phyloP scores from a whole-genome alignment of 805 yeast genomes.

The Pichia membranifaciens region DNA sequence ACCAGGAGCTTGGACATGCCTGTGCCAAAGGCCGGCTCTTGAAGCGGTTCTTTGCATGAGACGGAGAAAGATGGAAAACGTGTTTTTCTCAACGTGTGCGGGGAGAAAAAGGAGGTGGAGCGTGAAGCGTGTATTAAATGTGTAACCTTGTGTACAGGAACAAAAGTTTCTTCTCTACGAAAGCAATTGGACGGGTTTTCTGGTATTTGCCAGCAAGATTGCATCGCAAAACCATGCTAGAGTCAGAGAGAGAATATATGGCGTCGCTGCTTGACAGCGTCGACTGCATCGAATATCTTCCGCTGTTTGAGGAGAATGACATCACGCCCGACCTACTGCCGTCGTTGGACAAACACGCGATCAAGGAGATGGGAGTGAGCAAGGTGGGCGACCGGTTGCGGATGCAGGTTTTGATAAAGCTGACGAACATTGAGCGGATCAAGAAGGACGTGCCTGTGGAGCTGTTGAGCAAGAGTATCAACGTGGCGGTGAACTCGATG shows the following conservation, averaged over 20 bases:
- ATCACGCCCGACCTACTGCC: constrained; percentile 51
- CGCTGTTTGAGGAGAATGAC: constrained; percentile 38
- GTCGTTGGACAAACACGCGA: constrained; percentile 56
- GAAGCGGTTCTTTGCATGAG: constrained; percentile 6
- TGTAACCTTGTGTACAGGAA: too few species aligned
- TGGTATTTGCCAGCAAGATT: too few species aligned
- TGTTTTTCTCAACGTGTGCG: not conserved
- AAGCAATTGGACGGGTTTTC: too few species aligned
- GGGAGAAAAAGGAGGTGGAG: not conserved
- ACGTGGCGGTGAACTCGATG: constrained; percentile 7
- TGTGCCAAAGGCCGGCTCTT: constrained; percentile 3
- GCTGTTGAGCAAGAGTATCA: constrained; percentile 19
- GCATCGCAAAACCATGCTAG: constrained; percentile 2
- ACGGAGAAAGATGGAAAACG: too few species aligned
- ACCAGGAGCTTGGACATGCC: constrained; percentile 1
- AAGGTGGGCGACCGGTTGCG: constrained; percentile 81
- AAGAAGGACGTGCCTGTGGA: constrained; percentile 17
- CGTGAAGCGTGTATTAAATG: too few species aligned
- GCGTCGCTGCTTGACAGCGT: constrained; percentile 15
- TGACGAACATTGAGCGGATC: constrained; percentile 34
- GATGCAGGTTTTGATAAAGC: constrained; percentile 52
- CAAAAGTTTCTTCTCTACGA: too few species aligned
- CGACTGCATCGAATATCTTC: constrained; percentile 25
- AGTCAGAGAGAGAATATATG: constrained; percentile 8
- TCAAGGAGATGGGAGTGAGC: constrained; percentile 66